phyloP scores from a whole-genome alignment of 495 filamentous ascomycete genomes.

The Penicillium dipodomyicola region DNA sequence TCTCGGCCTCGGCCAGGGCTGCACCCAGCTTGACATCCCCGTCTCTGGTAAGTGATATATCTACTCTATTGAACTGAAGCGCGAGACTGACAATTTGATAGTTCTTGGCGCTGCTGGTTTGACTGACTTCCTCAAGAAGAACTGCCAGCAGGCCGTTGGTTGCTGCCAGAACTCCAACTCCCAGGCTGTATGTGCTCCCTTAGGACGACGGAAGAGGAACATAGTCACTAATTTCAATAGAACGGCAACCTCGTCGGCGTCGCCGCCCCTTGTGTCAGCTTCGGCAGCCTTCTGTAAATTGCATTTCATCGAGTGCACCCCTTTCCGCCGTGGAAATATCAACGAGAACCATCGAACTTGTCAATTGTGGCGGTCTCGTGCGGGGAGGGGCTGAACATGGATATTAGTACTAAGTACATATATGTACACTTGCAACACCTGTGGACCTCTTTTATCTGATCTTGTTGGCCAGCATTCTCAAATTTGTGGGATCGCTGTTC shows the following conservation, averaged over 20 bases:
- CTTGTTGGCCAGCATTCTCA: background rate
- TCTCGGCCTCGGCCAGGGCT: slow-evolving; percentile 32
- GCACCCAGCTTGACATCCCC: slow-evolving; percentile 20
- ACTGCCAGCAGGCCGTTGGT: slow-evolving; percentile 50
- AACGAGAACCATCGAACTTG: slow-evolving; percentile 1
- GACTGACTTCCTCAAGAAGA: slow-evolving; percentile 35
- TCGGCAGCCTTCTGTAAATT: slow-evolving; percentile 42
- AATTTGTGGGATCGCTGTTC: background rate
- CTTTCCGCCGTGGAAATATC: slow-evolving; percentile 3
- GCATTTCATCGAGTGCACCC: background rate
- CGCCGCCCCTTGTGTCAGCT: slow-evolving; percentile 44
- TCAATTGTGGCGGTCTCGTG: background rate
- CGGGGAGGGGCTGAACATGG: slow-evolving; percentile 3
- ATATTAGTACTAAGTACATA: slow-evolving; percentile 17
- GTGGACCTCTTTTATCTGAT: slow-evolving; percentile 13
- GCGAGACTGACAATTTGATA: slow-evolving; percentile 1
- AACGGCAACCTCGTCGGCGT: slow-evolving; percentile 42
- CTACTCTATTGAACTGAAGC: background rate
- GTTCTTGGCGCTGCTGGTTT: slow-evolving; percentile 34
- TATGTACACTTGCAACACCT: slow-evolving; percentile 14
- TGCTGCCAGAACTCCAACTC: slow-evolving; percentile 44
- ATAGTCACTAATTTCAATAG: slow-evolving; percentile 8
- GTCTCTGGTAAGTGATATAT: slow-evolving; percentile 19
- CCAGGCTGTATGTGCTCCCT: slow-evolving; percentile 25
- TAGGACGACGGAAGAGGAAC: fast-evolving